Evolutionary conservation across 768 basidiomycete species (phyloP).

Genomic region (Kwoniella bestiolae): DNA sequence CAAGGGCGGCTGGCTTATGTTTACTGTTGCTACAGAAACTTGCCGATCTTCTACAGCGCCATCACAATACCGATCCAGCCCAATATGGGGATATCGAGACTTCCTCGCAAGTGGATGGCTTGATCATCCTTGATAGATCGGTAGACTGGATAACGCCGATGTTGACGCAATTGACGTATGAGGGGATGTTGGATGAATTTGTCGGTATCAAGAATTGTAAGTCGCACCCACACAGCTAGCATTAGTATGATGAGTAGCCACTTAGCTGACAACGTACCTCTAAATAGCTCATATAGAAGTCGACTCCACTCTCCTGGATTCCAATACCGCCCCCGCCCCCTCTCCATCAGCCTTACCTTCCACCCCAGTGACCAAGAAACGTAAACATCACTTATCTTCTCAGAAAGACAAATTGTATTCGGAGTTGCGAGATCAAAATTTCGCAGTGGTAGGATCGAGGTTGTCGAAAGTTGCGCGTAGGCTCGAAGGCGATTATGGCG

Average conservation of each 20-base stretch:
- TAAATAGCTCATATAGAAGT: slow-evolving; percentile 59
- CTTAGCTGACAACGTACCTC: too few relatives aligned
- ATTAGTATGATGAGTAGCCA: too few relatives aligned
- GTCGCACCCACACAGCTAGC: slow-evolving; percentile 45
- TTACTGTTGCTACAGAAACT: slow-evolving; percentile 65
- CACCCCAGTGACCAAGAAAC: slow-evolving; percentile 66
- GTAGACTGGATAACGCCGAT: slow-evolving; percentile 95
- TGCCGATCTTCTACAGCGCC: slow-evolving; percentile 70
- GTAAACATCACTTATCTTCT: slow-evolving; percentile 83
- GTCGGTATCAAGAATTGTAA: slow-evolving; percentile 86
- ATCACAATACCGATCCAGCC: slow-evolving; percentile 42
- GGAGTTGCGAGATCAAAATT: slow-evolving; percentile 88
- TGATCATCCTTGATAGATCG: slow-evolving; percentile 86
- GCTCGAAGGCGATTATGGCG: slow-evolving; percentile 91
- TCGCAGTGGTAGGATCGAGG: slow-evolving; percentile 80
- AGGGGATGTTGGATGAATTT: slow-evolving; percentile 92
- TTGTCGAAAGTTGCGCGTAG: slow-evolving; percentile 80
- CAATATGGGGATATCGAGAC: slow-evolving; percentile 47
- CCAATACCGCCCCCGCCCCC: slow-evolving; percentile 31
- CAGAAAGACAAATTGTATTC: slow-evolving; percentile 76
- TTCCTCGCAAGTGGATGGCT: slow-evolving; percentile 68
- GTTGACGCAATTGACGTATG: slow-evolving; percentile 93
- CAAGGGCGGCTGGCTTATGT: background rate
- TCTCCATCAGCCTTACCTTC: slow-evolving; percentile 34
- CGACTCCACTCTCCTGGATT: slow-evolving; percentile 56